These are phyloP conservation scores for Neoascochyta sp. DNA, from an alignment of 2,329 filamentous ascomycete species.

Conservation along the genomic window DNA sequence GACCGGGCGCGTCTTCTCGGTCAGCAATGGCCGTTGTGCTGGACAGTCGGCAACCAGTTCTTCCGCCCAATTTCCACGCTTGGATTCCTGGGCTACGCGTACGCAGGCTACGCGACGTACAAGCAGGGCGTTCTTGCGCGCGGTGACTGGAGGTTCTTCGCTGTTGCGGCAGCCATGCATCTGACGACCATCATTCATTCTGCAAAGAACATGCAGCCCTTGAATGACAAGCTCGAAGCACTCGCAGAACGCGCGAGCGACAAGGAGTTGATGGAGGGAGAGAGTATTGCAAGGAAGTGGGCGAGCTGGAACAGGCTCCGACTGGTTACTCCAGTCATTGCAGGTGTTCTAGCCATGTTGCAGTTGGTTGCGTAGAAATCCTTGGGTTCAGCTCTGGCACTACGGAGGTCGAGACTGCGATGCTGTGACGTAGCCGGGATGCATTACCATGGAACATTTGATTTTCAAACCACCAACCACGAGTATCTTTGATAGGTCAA, in stretches of 20 bases:
- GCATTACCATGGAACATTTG: no score
- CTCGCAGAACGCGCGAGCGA: slow-evolving; percentile 33
- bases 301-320: slow-evolving; percentile 36
- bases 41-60: slow-evolving; percentile 50
- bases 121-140: slow-evolving; percentile 27
- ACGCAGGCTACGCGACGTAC: slow-evolving; percentile 40
- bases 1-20: slow-evolving; percentile 46
- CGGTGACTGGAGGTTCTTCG: slow-evolving; percentile 48
- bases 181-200: slow-evolving; percentile 49
- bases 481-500: no score
- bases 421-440: no score
- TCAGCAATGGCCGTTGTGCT: slow-evolving; percentile 50
- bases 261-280: slow-evolving; percentile 32
- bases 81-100: slow-evolving; percentile 49
- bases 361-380: slow-evolving; percentile 22
- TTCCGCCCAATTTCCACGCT: slow-evolving; percentile 52
- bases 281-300: slow-evolving; percentile 35
- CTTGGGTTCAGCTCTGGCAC: no score
- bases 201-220: slow-evolving; percentile 51
- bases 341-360: slow-evolving; percentile 32
- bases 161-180: slow-evolving; percentile 44
- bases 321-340: slow-evolving; percentile 34
- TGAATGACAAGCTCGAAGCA: slow-evolving; percentile 49
- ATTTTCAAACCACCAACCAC: no score
- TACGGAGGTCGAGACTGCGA: no score